A percentile compares a stretch with the other conserved stretches of the same genome.
These are phyloP conservation scores for Globisporangium sylvaticum DNA, from an alignment of 352 stramenopile species.

Conservation along the genomic window DNA sequence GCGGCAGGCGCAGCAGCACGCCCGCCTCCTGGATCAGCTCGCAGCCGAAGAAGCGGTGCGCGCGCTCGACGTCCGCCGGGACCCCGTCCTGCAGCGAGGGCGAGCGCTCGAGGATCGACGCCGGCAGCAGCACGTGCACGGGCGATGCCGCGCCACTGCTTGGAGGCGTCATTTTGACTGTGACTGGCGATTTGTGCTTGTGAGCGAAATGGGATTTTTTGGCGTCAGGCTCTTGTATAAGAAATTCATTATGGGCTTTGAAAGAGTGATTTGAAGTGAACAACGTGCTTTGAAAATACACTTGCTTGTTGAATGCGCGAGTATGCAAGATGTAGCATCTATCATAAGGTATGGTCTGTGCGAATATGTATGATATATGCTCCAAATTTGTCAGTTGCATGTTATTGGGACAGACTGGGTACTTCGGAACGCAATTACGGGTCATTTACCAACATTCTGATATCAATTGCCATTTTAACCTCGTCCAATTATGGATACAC, in stretches of 20 bases:
- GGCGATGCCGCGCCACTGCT: neutral
- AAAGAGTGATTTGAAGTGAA: too few relatives aligned
- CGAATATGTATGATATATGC: too few relatives aligned
- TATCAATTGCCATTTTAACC: too few relatives aligned
- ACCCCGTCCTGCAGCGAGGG: conserved; percentile 55
- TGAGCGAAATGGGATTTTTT: neutral
- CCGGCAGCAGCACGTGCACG: conserved; percentile 45
- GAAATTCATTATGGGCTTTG: neutral
- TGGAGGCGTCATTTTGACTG: neutral
- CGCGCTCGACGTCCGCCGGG: conserved; percentile 21
- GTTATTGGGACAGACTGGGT: too few relatives aligned
- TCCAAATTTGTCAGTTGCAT: too few relatives aligned
- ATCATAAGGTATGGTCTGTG: too few relatives aligned
- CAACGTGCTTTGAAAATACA: too few relatives aligned
- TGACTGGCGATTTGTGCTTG: neutral
- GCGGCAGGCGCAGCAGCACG: conserved; percentile 79
- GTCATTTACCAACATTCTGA: too few relatives aligned
- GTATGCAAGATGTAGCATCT: too few relatives aligned
- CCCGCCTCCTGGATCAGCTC: conserved; percentile 90
- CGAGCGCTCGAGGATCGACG: conserved; percentile 33
- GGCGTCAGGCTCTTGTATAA: neutral
- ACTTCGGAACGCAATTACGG: too few relatives aligned
- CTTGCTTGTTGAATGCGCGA: too few relatives aligned
- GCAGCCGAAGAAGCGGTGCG: conserved; percentile 85
- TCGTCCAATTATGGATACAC: too few relatives aligned